Base-by-base conservation (phyloP, 768 basidiomycete genomes). In the Rhodotorula taiwanensis region DNA sequence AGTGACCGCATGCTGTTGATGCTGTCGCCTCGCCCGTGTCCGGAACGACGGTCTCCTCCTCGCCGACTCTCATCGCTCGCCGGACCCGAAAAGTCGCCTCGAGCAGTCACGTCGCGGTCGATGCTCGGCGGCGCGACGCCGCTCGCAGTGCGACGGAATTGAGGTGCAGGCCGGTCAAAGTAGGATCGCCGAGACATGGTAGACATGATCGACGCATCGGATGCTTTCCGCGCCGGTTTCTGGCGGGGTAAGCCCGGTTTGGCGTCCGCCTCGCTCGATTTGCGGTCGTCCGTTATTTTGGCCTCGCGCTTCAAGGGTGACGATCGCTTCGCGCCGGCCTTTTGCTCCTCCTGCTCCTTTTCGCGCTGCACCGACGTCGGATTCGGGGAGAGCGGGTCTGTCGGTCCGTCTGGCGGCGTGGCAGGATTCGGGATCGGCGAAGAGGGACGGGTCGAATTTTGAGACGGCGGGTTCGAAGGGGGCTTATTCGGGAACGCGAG, bases 141-240 rank as follows among this genome's bases (percentile, higher is more conserved):
- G 13, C 43, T 48, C 8, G 67, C 48, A 2, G 67, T 28, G 10
- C 67, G 62, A 13, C 67, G 58, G 47, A 67, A 63, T 28, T 60
- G 43, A 7, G 67, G 55, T 7, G 62, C 28, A 0, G 55, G 27
- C 27, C 48, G 48, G 7, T 21, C 11, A 27, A 54, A 23, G 49
- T 56, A 47, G 49, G 59, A 50, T 52, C 67, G 55, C 11, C n/a
- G 28, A 23, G 67, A 69, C 10, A 62, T 48, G 39, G 44, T 33
- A 13, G 67, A 68, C 21, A 61, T 14, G 49, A 69, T 49, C 7
- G 67, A 69, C 0, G 67, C 60, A 56, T 69, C 55, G 16, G 67
- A 69, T 16, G 67, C 25, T 23, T 69, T 64, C 55, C 67, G 67
- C 39, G 56, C 47, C 15, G 27, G 56, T 36, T 25, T 39, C 31